Conservation (phyloP, 2,329 filamentous ascomycete genomes). For the Talaromyces sp. region DNA sequence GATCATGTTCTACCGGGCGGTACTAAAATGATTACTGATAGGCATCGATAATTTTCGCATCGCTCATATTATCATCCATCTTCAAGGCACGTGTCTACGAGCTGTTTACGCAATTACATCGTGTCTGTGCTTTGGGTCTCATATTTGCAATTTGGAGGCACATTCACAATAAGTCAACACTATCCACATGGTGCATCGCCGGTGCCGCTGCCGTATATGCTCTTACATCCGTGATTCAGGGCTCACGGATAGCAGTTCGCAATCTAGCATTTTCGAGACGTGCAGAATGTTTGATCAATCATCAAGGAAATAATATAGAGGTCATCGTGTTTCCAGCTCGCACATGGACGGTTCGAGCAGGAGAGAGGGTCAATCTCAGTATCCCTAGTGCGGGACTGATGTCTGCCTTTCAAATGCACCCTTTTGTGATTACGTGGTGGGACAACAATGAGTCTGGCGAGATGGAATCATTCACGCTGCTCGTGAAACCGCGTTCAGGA, state of each 20-base stretch:
- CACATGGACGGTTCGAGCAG: constrained; percentile 22
- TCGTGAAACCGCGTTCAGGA: constrained; percentile 24
- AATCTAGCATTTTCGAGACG: constrained; percentile 19
- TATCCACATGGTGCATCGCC: constrained; percentile 21
- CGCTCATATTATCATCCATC: background rate
- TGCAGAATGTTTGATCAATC: constrained; percentile 4
- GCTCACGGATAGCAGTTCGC: constrained; percentile 12
- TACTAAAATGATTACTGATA: constrained; percentile 4
- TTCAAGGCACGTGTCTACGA: constrained; percentile 13
- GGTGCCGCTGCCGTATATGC: constrained; percentile 18
- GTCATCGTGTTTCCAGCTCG: constrained; percentile 17
- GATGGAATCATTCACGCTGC: constrained; percentile 22
- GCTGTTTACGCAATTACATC: constrained; percentile 15
- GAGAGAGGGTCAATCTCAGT: constrained; percentile 24
- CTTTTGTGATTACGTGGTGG: constrained; percentile 29
- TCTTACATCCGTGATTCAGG: constrained; percentile 14
- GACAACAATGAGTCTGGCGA: constrained; percentile 18
- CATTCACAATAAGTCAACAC: constrained; percentile 8
- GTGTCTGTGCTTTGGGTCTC: constrained; percentile 4
- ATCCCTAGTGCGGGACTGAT: constrained; percentile 22
- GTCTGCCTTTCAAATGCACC: constrained; percentile 28
- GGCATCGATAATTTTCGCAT: constrained; percentile 4
- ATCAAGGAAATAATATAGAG: constrained; percentile 12
- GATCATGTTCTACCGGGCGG: background rate
- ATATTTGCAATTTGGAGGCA: constrained; percentile 11